A percentile compares a stretch with the other conserved stretches of the same genome.
Evolutionary conservation across 2,329 filamentous ascomycete species (phyloP).

Genomic region (Phyllosticta citriasiana): DNA sequence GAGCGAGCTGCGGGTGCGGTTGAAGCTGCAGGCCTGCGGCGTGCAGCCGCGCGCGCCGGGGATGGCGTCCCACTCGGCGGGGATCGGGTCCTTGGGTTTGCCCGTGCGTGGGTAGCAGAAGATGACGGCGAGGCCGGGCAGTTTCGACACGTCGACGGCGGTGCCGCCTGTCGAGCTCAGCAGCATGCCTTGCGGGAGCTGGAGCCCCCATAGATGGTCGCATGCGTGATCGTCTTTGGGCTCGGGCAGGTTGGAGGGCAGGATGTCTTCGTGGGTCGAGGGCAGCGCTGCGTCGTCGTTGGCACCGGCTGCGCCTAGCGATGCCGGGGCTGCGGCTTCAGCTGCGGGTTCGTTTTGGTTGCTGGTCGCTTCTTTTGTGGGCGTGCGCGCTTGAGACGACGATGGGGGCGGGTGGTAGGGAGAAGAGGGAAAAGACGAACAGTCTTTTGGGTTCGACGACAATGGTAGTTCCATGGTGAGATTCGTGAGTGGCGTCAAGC

Average conservation of each 20-base stretch:
- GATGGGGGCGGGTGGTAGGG: neutral
- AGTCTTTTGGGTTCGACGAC: neutral
- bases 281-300: neutral
- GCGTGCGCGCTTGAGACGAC: too few species aligned
- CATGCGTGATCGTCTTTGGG: constrained; percentile 33
- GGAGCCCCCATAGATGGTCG: constrained; percentile 25
- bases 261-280: neutral
- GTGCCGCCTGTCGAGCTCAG: constrained; percentile 22
- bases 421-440: neutral
- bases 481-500: too few species aligned
- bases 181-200: constrained; percentile 22
- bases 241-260: constrained; percentile 27
- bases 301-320: neutral
- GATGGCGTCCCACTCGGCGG: constrained; percentile 33
- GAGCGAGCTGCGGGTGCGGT: constrained; percentile 24
- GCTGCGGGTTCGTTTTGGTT: neutral
- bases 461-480: neutral
- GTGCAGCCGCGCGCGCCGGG: constrained; percentile 36
- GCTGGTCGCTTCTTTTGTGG: neutral
- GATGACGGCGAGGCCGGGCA: constrained; percentile 29
- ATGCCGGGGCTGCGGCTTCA: neutral
- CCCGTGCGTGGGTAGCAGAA: constrained; percentile 35
- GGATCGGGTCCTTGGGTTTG: constrained; percentile 30
- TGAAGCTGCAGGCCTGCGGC: constrained; percentile 36
- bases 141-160: constrained; percentile 22